Percentiles rank a stretch among this genome's conserved stretches.
phyloP scores from a whole-genome alignment of 129 eudicot genomes.

The Arctium minus region DNA sequence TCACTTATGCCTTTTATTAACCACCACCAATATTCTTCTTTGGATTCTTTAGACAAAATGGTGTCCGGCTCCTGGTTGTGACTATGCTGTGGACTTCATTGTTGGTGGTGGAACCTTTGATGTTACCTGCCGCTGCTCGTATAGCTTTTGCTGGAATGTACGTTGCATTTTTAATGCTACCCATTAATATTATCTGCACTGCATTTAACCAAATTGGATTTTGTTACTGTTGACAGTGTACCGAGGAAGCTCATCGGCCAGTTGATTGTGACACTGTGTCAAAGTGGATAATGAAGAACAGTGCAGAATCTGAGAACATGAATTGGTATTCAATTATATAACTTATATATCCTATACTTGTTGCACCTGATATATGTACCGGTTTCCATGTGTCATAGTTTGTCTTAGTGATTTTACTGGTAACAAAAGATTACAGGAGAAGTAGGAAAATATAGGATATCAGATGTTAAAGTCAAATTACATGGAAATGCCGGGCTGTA shows the following conservation, averaged over 20 bases:
- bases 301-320: conserved; percentile 71
- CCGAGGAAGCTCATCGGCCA: conserved; percentile 80
- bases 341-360: neutral
- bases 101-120: conserved; percentile 85
- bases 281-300: conserved; percentile 67
- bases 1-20: conserved; percentile 5
- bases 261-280: conserved; percentile 71
- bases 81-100: conserved; percentile 70
- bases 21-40: neutral
- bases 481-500: too few relatives aligned
- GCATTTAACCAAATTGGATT: neutral
- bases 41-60: conserved; percentile 56
- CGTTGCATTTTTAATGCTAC: conserved; percentile 10
- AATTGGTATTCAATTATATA: conserved; percentile 47
- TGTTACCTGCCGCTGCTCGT: conserved; percentile 66
- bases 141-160: conserved; percentile 87
- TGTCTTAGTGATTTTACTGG: neutral
- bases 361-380: neutral
- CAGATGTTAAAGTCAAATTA: neutral
- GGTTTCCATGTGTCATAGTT: neutral
- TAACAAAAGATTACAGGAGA: neutral
- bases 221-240: conserved; percentile 49
- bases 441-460: neutral
- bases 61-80: conserved; percentile 96
- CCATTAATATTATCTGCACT: neutral